These are phyloP conservation scores for Solanum gracilifrons DNA, from an alignment of 257 asterid species.

Conservation along the genomic window DNA sequence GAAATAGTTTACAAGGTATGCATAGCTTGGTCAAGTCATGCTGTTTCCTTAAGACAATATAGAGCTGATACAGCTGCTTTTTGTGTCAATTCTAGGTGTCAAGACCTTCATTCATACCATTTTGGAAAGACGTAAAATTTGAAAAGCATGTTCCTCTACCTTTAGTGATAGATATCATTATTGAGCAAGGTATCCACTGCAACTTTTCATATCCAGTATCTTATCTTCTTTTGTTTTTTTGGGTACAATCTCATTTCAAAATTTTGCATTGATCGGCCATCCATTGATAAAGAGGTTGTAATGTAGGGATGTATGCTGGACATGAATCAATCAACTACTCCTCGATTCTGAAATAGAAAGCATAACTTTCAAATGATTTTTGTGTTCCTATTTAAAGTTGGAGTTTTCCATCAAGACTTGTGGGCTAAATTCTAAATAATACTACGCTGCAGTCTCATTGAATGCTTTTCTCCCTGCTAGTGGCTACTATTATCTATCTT, in stretches of 20 bases:
- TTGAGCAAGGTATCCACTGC: constrained; percentile 55
- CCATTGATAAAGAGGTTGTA: background rate
- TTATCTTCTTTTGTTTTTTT: background rate
- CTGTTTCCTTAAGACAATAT: background rate
- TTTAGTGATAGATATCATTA: constrained; percentile 44
- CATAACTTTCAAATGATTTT: background rate
- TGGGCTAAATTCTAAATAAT: background rate
- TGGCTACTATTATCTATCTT: background rate
- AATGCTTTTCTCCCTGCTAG: background rate
- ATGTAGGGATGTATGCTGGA: background rate
- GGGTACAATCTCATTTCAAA: background rate
- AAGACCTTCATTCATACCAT: constrained; percentile 69
- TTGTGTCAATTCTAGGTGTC: constrained; percentile 28
- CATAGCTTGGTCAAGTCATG: background rate
- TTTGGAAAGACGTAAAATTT: constrained; percentile 35
- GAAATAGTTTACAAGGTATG: constrained; percentile 55
- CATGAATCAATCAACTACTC: background rate
- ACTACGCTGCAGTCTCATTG: background rate
- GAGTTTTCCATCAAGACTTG: background rate
- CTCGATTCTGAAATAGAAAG: background rate
- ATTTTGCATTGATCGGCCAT: background rate
- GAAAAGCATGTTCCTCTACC: constrained; percentile 56
- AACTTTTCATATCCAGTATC: background rate
- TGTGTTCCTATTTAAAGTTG: background rate
- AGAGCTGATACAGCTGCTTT: background rate